Percentiles rank a stretch among this genome's conserved stretches.
phyloP scores from a whole-genome alignment of 805 yeast genomes.

The Yamadazyma tumulicola region DNA sequence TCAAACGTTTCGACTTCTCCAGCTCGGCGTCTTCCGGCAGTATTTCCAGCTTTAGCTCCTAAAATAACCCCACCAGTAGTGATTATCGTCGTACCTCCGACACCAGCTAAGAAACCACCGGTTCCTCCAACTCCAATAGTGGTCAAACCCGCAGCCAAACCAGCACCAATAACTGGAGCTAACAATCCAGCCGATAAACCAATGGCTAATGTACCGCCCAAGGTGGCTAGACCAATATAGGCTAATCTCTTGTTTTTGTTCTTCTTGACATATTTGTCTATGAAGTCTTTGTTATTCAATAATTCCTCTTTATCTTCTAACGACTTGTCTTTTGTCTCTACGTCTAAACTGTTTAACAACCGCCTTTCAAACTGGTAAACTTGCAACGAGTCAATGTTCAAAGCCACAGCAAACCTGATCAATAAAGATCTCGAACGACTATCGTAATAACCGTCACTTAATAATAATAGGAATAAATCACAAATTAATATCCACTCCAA shows the following conservation, averaged over 20 bases:
- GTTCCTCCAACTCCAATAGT: conserved; percentile 96
- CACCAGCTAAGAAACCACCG: conserved; percentile 87
- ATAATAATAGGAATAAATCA: conserved; percentile 75
- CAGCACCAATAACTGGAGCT: conserved; percentile 98
- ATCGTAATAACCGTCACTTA: conserved; percentile 86
- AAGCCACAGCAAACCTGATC: conserved; percentile 57
- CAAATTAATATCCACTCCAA: conserved; percentile 92
- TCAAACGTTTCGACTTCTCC: conserved; percentile 95
- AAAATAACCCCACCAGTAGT: conserved; percentile 87
- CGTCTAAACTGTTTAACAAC: conserved; percentile 83
- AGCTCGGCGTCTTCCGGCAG: conserved; percentile 80
- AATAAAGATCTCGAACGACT: conserved; percentile 83
- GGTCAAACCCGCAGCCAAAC: conserved; percentile 93
- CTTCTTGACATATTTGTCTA: conserved; percentile 67
- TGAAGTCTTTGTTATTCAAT: conserved; percentile 71
- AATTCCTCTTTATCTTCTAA: conserved; percentile 67
- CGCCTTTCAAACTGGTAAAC: conserved; percentile 86
- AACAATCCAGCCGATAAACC: conserved; percentile 93
- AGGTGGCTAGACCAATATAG: conserved; percentile 90
- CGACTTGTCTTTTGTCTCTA: conserved; percentile 52
- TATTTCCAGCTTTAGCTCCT: conserved; percentile 85
- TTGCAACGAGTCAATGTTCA: conserved; percentile 63
- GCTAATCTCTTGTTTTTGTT: conserved; percentile 66
- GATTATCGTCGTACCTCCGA: conserved; percentile 93
- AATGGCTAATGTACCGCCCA: conserved; percentile 91